Percentiles rank a stretch among this genome's conserved stretches.
These are phyloP conservation scores for Thraustochytrium sp. DNA, from an alignment of 352 stramenopile genomes.

Conservation along the genomic window DNA sequence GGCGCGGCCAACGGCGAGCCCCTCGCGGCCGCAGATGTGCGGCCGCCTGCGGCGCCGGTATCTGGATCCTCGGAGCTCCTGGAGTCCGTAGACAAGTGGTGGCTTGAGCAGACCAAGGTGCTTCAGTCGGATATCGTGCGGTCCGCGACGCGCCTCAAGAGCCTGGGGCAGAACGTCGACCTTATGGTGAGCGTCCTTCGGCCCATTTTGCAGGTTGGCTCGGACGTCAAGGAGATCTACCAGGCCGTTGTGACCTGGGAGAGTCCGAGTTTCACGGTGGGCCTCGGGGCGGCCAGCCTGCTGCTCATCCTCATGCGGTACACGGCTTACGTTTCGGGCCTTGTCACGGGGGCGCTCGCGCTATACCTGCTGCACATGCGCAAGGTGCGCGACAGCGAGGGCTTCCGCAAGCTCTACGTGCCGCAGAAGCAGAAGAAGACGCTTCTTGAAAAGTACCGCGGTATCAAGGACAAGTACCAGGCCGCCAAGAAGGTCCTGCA, in stretches of 20 bases:
- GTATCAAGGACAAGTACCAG: slow-evolving; percentile 30
- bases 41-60: too few species aligned
- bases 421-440: slow-evolving; percentile 11
- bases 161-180: slow-evolving; percentile 26
- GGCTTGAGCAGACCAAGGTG: slow-evolving; percentile 6
- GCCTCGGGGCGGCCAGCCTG: neutral
- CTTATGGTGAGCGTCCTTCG: neutral
- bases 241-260: neutral
- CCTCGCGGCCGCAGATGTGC: too few species aligned
- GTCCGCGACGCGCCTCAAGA: slow-evolving; percentile 22
- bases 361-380: slow-evolving; percentile 20
- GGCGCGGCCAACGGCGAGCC: too few species aligned
- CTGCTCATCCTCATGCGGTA: slow-evolving; percentile 9
- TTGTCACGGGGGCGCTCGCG: neutral
- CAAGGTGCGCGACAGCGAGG: neutral
- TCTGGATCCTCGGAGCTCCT: neutral
- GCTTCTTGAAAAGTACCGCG: slow-evolving; percentile 26
- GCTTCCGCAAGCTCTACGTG: slow-evolving; percentile 36
- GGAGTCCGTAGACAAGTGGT: slow-evolving; percentile 12
- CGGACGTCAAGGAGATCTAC: neutral
- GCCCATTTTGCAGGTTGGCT: neutral
- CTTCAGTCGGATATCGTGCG: slow-evolving; percentile 30
- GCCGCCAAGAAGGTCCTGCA: slow-evolving; percentile 10
- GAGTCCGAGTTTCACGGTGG: slow-evolving; percentile 2
- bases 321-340: neutral